These are phyloP conservation scores for Irpex rosettiformis DNA, from an alignment of 1,284 basidiomycete genomes.

Conservation along the genomic window DNA sequence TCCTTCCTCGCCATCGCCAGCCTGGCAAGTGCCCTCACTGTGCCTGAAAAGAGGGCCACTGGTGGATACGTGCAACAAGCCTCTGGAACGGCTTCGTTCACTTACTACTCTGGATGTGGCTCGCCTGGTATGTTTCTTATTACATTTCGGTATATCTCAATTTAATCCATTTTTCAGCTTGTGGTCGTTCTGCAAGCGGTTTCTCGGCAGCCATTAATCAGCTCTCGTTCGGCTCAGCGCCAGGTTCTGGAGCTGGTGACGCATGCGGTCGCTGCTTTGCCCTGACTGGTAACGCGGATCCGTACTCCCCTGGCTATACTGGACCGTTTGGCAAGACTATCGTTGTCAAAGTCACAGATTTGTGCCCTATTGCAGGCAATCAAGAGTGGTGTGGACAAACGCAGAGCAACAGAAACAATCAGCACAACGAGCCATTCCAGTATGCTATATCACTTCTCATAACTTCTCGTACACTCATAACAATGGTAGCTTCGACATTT, in stretches of 20 bases:
- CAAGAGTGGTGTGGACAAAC: conserved; percentile 55
- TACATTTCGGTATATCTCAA: background rate
- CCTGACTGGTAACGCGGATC: conserved; percentile 47
- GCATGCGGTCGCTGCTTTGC: conserved; percentile 35
- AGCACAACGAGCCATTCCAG: conserved; percentile 43
- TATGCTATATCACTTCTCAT: background rate
- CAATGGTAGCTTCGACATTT: conserved; percentile 47
- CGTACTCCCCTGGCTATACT: conserved; percentile 45
- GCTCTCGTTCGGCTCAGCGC: conserved; percentile 47
- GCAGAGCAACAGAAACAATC: conserved; percentile 38
- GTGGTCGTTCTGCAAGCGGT: conserved; percentile 46
- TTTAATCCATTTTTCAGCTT: conserved; percentile 33
- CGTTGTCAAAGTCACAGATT: conserved; percentile 48
- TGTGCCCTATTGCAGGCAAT: conserved; percentile 47
- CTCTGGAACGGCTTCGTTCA: conserved; percentile 52
- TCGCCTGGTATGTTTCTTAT: conserved; percentile 1
- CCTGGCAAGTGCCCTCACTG: conserved; percentile 7
- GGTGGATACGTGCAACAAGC: conserved; percentile 51
- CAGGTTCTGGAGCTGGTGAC: conserved; percentile 52
- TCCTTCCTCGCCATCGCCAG: conserved; percentile 7
- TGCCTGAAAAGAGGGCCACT: conserved; percentile 28
- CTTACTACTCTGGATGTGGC: conserved; percentile 48
- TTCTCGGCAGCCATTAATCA: conserved; percentile 56
- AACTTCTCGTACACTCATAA: too few species aligned
- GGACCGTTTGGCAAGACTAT: conserved; percentile 50